Percentiles rank a stretch among this genome's conserved stretches.
Evolutionary conservation across 2,329 filamentous ascomycete species (phyloP).

Genomic region (Colletotrichum salicis): DNA sequence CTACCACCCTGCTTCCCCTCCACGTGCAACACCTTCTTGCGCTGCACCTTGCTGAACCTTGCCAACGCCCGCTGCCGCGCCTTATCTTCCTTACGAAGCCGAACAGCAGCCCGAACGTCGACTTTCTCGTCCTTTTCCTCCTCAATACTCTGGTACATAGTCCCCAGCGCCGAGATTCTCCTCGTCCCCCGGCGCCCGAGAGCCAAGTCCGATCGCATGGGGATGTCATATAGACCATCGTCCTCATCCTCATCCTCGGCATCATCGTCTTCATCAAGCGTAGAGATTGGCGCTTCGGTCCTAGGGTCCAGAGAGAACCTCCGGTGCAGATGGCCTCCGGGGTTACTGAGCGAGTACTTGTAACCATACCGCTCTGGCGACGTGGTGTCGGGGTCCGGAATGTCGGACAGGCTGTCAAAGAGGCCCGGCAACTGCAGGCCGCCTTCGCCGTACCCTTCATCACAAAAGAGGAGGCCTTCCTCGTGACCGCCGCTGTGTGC

Average conservation of each 20-base stretch:
- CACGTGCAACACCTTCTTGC: background rate
- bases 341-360: slow-evolving; percentile 9
- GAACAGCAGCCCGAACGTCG: slow-evolving; percentile 43
- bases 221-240: slow-evolving; percentile 4
- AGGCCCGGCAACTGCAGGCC: slow-evolving; percentile 50
- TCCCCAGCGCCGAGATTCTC: slow-evolving; percentile 35
- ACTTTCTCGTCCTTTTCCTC: slow-evolving; percentile 38
- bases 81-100: slow-evolving; percentile 46
- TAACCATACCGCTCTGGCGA: slow-evolving; percentile 6
- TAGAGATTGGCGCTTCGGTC: background rate
- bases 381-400: slow-evolving; percentile 18
- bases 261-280: slow-evolving; percentile 16
- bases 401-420: slow-evolving; percentile 36
- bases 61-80: slow-evolving; percentile 39
- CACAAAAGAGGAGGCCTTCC: slow-evolving; percentile 50
- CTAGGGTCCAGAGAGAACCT: slow-evolving; percentile 11
- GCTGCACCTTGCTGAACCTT: background rate
- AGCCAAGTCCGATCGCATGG: slow-evolving; percentile 23
- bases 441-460: slow-evolving; percentile 46
- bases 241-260: slow-evolving; percentile 11
- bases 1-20: background rate
- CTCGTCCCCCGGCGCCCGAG: slow-evolving; percentile 28
- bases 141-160: slow-evolving; percentile 29
- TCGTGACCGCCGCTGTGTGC: slow-evolving; percentile 45
- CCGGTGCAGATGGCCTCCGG: background rate